Conservation (phyloP, 2,329 filamentous ascomycete genomes). For the Neofusicoccum laricinum region DNA sequence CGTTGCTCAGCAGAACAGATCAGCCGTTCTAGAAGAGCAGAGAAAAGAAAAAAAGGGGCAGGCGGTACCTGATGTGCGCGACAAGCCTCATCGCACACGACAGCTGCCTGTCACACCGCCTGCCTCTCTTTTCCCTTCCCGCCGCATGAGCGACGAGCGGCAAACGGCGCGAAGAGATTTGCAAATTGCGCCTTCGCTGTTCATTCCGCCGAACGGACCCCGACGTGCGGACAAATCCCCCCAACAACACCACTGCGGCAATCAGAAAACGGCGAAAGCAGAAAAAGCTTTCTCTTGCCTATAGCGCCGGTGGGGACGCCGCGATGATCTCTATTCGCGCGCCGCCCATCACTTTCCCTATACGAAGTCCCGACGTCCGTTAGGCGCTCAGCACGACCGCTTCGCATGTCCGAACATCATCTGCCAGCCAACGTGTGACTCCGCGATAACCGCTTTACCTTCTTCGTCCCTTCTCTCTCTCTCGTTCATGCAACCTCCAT, state of each 20-base stretch:
- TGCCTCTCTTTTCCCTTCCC: neutral
- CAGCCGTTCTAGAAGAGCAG: neutral
- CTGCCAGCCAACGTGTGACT: neutral
- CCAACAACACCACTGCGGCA: too few relatives aligned
- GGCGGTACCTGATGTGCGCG: neutral
- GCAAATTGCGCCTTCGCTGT: neutral
- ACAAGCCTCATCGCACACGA: neutral
- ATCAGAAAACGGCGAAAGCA: neutral
- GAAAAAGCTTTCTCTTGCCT: neutral
- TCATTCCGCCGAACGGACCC: neutral
- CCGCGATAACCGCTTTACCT: neutral
- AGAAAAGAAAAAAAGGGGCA: neutral
- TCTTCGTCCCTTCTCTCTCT: neutral
- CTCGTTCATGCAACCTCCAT: neutral
- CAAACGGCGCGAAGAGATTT: neutral
- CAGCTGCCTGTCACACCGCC: conserved; percentile 1
- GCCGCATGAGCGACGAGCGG: too few relatives aligned
- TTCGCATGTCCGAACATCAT: neutral
- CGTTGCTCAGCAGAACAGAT: neutral
- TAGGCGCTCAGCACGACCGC: neutral
- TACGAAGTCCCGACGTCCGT: neutral
- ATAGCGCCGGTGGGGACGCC: neutral
- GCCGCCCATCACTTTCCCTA: neutral
- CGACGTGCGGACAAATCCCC: neutral
- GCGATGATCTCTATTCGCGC: conserved; percentile 11